Base-by-base conservation (phyloP, 2,329 filamentous ascomycete species). In the Xylariaceae sp. region DNA sequence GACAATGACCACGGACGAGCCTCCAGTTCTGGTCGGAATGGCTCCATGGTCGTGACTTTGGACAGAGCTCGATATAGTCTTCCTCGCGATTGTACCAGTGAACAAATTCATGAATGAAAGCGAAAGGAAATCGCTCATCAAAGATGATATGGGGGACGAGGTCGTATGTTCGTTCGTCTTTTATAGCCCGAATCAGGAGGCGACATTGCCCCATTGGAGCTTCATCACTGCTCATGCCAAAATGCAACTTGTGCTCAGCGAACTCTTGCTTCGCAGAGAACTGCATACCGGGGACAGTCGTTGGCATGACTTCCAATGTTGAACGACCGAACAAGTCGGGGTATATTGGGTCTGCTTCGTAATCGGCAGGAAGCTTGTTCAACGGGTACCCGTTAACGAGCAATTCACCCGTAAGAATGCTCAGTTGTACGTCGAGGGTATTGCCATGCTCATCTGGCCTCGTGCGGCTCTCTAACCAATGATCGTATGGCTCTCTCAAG, bases 381-480 rank as follows among this genome's bases (percentile, higher is more conserved):
- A 79, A 48, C 0, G 73, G 76, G 1, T 60, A 32, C 0, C 77
- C 76, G 42, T 79, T 65, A 1, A 81, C 66, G 0, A 79, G 62
- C 0, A 83, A 57, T 18, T 71, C 62, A 0, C 71, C 76, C 0
- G 64, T 72, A 2, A 83, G 47, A 0, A 78, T 37, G 45, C 78
- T 76, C 47, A 71, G 72, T 19, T 73, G 66, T 3, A 76, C 63
- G 3, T 22, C 4, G 17, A 62, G 47, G 4, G 46, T 22, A 3
- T 19, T 31, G 3, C 24, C 38, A 26, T 29, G 17, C n/a, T 31
- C 16, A 24, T 34, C 34, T 13, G 11, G 12, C 11, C 18, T 16
- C 6, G 42, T 38, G 9, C n/a, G 9, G 8, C 45, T 39, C 1
- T 65, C 35, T 18, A 64, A 24, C 44, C 57, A 56, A 38, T 44